These are phyloP conservation scores for Arabis alpina DNA, from an alignment of 345 rosid species.

Conservation along the genomic window DNA sequence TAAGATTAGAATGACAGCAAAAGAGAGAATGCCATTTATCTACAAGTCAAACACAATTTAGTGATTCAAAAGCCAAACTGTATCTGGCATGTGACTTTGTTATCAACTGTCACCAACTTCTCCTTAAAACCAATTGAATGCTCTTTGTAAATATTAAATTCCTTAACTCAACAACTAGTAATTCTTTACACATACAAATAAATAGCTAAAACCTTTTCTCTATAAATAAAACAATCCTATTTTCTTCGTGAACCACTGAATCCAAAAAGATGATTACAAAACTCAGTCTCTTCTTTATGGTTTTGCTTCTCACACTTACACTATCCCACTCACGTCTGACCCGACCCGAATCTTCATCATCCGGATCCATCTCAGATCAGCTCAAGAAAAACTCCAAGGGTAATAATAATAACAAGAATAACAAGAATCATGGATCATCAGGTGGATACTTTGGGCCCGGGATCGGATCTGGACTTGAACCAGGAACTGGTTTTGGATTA, in stretches of 20 bases:
- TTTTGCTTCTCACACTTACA: constrained; percentile 44
- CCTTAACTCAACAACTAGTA: neutral
- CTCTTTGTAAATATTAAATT: neutral
- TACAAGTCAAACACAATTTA: constrained; percentile 1
- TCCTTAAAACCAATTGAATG: constrained; percentile 24
- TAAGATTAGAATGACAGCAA: no score
- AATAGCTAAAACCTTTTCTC: constrained; percentile 13
- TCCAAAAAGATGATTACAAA: constrained; percentile 20
- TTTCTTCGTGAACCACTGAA: constrained; percentile 16
- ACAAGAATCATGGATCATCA: constrained; percentile 42
- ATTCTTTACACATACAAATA: neutral
- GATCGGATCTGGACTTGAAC: constrained; percentile 15
- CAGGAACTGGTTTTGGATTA: constrained; percentile 47
- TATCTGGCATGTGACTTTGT: constrained; percentile 17
- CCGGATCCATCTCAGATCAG: constrained; percentile 35
- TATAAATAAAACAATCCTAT: constrained; percentile 24
- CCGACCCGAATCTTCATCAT: constrained; percentile 34
- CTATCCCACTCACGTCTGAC: constrained; percentile 40
- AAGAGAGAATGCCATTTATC: neutral
- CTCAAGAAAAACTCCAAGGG: constrained; percentile 39
- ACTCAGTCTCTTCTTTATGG: constrained; percentile 21
- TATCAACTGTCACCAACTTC: constrained; percentile 35
- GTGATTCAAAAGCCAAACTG: neutral
- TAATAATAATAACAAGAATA: constrained; percentile 33
- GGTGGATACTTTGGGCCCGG: constrained; percentile 46